Evolutionary conservation across 2,329 filamentous ascomycete genomes (phyloP).

Genomic region (Periconia sp.): DNA sequence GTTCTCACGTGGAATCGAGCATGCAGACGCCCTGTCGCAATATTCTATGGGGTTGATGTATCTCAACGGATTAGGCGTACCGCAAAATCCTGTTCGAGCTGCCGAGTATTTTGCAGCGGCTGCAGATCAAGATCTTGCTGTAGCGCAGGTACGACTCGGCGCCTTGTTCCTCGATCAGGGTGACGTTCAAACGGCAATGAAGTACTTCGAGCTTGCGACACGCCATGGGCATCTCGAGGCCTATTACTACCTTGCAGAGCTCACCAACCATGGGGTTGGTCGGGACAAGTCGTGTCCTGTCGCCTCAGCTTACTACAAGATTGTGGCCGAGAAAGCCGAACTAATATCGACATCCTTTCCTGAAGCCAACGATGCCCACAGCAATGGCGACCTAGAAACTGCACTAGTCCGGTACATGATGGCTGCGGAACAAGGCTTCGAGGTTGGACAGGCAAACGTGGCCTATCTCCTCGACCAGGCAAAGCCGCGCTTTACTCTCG

Average conservation of each 20-base stretch:
- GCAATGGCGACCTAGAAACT: constrained; percentile 76
- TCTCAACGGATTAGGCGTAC: constrained; percentile 76
- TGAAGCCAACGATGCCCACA: constrained; percentile 84
- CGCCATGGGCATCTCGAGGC: constrained; percentile 85
- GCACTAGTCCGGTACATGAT: constrained; percentile 83
- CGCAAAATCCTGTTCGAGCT: constrained; percentile 73
- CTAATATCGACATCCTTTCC: constrained; percentile 81
- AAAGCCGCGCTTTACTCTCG: constrained; percentile 56
- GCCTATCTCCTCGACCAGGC: constrained; percentile 81
- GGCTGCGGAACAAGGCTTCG: constrained; percentile 91
- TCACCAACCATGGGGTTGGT: constrained; percentile 80
- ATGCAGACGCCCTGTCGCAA: constrained; percentile 82
- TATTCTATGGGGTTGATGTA: constrained; percentile 85
- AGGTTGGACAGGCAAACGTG: constrained; percentile 87
- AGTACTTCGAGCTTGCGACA: constrained; percentile 87
- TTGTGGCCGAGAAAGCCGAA: constrained; percentile 89
- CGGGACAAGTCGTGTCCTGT: constrained; percentile 78
- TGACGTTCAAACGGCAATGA: constrained; percentile 77
- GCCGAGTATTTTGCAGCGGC: constrained; percentile 78
- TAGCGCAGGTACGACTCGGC: constrained; percentile 83
- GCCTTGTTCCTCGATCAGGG: constrained; percentile 87
- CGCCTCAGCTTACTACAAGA: constrained; percentile 83
- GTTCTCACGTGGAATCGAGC: constrained; percentile 79
- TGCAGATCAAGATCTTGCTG: constrained; percentile 80
- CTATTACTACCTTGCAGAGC: constrained; percentile 89